These are phyloP conservation scores for Neopestalotiopsis sp. DNA, from an alignment of 2,329 filamentous ascomycete genomes.

Conservation along the genomic window DNA sequence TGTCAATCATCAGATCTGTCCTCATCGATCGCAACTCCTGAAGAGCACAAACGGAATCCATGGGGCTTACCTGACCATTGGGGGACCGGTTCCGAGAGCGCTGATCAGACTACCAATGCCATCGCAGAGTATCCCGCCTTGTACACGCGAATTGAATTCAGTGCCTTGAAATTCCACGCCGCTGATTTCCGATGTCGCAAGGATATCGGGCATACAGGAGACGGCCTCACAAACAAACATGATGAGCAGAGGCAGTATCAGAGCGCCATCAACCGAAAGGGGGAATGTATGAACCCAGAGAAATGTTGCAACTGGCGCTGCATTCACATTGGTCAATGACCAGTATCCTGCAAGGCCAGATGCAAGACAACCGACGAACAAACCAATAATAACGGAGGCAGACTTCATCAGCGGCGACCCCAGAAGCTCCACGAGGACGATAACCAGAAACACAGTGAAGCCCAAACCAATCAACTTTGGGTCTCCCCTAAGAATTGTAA, in stretches of 20 bases:
- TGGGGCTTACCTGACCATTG: slow-evolving; percentile 55
- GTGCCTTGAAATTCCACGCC: slow-evolving; percentile 63
- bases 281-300: slow-evolving; percentile 75
- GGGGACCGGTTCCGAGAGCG: slow-evolving; percentile 69
- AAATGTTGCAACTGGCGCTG: slow-evolving; percentile 68
- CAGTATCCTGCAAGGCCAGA: slow-evolving; percentile 72
- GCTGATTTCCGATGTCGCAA: slow-evolving; percentile 56
- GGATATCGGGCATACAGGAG: slow-evolving; percentile 63
- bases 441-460: slow-evolving; percentile 71
- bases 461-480: slow-evolving; percentile 71
- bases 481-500: slow-evolving; percentile 43
- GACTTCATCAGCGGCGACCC: slow-evolving; percentile 75
- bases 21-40: background rate
- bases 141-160: slow-evolving; percentile 71
- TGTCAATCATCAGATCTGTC: background rate
- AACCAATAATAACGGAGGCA: slow-evolving; percentile 67
- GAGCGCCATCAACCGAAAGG: slow-evolving; percentile 67
- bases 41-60: background rate
- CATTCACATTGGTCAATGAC: slow-evolving; percentile 61
- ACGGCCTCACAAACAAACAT: slow-evolving; percentile 73
- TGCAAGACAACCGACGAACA: slow-evolving; percentile 71
- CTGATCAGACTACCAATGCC: slow-evolving; percentile 69
- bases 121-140: slow-evolving; percentile 71
- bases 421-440: slow-evolving; percentile 73
- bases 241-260: slow-evolving; percentile 69